These are phyloP conservation scores for Eimeria acervulina DNA, from an alignment of 169 alveolate species.

Conservation along the genomic window DNA sequence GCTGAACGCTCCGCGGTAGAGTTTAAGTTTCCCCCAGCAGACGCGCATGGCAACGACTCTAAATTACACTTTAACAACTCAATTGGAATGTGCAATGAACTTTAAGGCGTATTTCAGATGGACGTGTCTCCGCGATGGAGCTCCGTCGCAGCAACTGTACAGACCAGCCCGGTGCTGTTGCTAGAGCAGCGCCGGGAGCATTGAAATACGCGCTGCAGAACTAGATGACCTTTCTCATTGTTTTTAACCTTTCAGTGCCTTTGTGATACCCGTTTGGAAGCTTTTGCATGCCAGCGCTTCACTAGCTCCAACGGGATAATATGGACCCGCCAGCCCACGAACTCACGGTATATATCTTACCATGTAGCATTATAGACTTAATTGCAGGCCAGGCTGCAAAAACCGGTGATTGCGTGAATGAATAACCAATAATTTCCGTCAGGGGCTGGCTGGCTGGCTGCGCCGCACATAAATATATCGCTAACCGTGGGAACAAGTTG, in stretches of 20 bases:
- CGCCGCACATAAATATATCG: background rate
- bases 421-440: background rate
- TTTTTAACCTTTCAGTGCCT: background rate
- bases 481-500: background rate
- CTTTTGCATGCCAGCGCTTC: background rate
- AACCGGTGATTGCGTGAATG: background rate
- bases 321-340: background rate
- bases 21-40: background rate
- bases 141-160: background rate
- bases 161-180: background rate
- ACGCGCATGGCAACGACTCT: background rate
- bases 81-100: background rate
- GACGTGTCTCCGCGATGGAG: background rate
- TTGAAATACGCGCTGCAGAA: background rate
- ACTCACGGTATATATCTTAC: no score
- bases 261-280: background rate
- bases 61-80: background rate
- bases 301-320: background rate
- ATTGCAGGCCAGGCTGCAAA: background rate
- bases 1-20: background rate
- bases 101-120: background rate
- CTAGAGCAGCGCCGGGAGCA: background rate
- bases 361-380: background rate
- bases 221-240: background rate
- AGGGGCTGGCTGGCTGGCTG: constrained; percentile 2